These are phyloP conservation scores for Earliella scabrosa DNA, from an alignment of 1,284 basidiomycete genomes.

Conservation along the genomic window DNA sequence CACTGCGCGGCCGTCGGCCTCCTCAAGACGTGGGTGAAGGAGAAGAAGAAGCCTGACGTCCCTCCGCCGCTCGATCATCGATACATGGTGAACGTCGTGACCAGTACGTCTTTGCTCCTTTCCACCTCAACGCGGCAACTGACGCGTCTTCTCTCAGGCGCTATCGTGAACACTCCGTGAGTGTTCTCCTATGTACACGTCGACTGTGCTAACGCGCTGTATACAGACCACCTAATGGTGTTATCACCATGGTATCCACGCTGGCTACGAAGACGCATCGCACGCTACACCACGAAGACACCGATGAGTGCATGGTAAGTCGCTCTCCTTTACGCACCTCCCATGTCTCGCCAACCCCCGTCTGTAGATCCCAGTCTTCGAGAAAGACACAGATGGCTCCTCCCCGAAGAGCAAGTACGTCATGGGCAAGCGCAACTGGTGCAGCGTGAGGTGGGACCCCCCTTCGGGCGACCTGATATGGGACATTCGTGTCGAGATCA, in stretches of 20 bases:
- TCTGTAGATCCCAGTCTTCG: slow-evolving; percentile 76
- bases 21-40: slow-evolving; percentile 67
- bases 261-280: slow-evolving; percentile 86
- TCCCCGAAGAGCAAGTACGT: slow-evolving; percentile 73
- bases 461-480: slow-evolving; percentile 76
- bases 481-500: slow-evolving; percentile 86
- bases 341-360: neutral
- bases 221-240: slow-evolving; percentile 67
- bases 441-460: slow-evolving; percentile 69
- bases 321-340: neutral
- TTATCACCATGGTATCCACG: slow-evolving; percentile 81
- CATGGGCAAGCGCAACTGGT: slow-evolving; percentile 92
- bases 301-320: slow-evolving; percentile 86
- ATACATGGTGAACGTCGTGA: slow-evolving; percentile 87
- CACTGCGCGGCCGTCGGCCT: slow-evolving; percentile 86
- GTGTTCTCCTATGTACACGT: slow-evolving; percentile 30
- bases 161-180: slow-evolving; percentile 83
- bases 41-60: slow-evolving; percentile 51
- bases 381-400: slow-evolving; percentile 77
- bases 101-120: slow-evolving; percentile 51
- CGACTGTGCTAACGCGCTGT: neutral
- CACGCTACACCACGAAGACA: slow-evolving; percentile 74
- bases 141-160: slow-evolving; percentile 49
- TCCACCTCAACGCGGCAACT: no score
- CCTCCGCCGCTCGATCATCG: slow-evolving; percentile 67